Evolutionary conservation across 495 filamentous ascomycete genomes (phyloP).

Genomic region (Annulohypoxylon stygium): DNA sequence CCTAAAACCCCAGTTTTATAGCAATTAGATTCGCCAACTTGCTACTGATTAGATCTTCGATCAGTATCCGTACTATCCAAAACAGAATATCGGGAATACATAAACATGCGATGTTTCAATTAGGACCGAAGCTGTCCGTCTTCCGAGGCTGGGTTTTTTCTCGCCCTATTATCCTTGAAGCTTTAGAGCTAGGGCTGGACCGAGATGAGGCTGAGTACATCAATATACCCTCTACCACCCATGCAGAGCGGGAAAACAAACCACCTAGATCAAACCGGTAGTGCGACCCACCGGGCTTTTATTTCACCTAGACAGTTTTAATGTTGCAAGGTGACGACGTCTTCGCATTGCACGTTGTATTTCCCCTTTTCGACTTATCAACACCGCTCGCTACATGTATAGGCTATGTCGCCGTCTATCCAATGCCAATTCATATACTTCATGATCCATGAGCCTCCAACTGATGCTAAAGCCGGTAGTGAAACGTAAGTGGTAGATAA

Average conservation of each 20-base stretch:
- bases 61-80: background rate
- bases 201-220: background rate
- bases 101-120: background rate
- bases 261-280: background rate
- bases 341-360: background rate
- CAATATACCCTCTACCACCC: background rate
- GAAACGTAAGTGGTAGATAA: conserved; percentile 3
- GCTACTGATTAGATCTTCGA: background rate
- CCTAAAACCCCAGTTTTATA: background rate
- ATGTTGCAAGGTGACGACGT: background rate
- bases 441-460: background rate
- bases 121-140: background rate
- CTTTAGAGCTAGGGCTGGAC: background rate
- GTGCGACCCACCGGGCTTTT: background rate
- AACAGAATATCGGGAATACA: background rate
- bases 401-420: conserved; percentile 22
- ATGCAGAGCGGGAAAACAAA: background rate
- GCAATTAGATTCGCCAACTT: background rate
- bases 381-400: conserved; percentile 28
- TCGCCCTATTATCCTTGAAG: background rate
- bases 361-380: conserved; percentile 11
- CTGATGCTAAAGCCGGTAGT: background rate
- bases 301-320: background rate
- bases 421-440: conserved; percentile 27
- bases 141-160: background rate